Conservation (phyloP, 352 stramenopile genomes). For the Phytophthora idaei region DNA sequence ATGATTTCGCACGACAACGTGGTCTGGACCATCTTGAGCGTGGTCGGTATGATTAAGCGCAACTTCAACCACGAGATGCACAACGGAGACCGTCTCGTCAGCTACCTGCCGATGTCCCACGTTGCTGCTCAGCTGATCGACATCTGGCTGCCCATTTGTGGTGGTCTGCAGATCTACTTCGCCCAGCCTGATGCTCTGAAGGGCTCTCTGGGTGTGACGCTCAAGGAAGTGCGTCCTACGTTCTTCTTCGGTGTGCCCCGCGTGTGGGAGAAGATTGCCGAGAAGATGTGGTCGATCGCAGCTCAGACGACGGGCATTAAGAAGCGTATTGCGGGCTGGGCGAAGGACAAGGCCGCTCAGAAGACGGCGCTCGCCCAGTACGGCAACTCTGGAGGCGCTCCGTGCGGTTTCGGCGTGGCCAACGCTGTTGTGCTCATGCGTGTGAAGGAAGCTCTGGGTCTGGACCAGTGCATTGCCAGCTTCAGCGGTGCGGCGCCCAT, state of each 20-base stretch:
- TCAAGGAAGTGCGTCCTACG: constrained; percentile 88
- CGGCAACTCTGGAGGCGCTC: constrained; percentile 80
- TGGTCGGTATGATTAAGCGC: constrained; percentile 66
- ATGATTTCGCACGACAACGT: constrained; percentile 97
- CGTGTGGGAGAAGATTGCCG: constrained; percentile 94
- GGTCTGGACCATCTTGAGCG: constrained; percentile 78
- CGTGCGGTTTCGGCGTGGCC: constrained; percentile 91
- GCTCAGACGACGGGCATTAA: constrained; percentile 91
- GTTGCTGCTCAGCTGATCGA: constrained; percentile 90
- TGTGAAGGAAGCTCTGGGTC: constrained; percentile 89
- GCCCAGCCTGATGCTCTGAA: constrained; percentile 91
- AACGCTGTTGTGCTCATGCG: constrained; percentile 88
- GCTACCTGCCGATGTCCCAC: constrained; percentile 91
- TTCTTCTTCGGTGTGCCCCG: constrained; percentile 92
- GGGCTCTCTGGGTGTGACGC: constrained; percentile 81
- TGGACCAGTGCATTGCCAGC: constrained; percentile 86
- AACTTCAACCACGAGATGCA: constrained; percentile 62
- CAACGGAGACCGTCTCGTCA: constrained; percentile 80
- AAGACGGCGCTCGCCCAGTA: constrained; percentile 88
- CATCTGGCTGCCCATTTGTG: constrained; percentile 76
- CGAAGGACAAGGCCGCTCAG: constrained; percentile 85
- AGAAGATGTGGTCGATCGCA: constrained; percentile 89
- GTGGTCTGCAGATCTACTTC: constrained; percentile 84
- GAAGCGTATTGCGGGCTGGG: constrained; percentile 91
- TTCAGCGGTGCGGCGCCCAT: constrained; percentile 92